A percentile compares a stretch with the other conserved stretches of the same genome.
Evolutionary conservation across 2,329 filamentous ascomycete genomes (phyloP).

Genomic region (Fusarium siculi): DNA sequence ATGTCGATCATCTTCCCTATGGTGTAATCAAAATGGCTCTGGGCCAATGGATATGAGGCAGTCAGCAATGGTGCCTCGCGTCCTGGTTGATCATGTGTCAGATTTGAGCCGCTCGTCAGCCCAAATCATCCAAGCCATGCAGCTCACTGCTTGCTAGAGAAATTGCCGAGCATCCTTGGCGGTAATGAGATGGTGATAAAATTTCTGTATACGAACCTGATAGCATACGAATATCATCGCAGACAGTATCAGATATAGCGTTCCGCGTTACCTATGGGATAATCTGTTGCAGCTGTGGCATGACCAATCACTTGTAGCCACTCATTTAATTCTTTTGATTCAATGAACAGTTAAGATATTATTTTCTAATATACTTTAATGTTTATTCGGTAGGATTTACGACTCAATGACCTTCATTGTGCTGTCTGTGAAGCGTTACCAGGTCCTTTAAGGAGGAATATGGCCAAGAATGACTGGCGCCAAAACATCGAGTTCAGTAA

Average conservation of each 20-base stretch:
- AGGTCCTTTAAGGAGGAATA: neutral
- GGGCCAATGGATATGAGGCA: neutral
- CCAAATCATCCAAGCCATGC: too few relatives aligned
- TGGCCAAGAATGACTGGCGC: neutral
- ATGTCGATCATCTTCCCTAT: neutral
- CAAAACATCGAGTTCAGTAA: neutral
- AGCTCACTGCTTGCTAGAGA: neutral
- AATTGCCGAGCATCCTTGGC: neutral
- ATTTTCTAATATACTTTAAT: too few relatives aligned
- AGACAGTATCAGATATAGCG: neutral
- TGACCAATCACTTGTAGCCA: neutral
- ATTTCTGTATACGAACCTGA: neutral
- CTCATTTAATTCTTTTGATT: neutral
- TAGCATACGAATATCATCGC: neutral
- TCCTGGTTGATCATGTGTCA: neutral
- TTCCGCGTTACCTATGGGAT: neutral
- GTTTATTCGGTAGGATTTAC: neutral
- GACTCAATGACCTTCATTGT: too few relatives aligned
- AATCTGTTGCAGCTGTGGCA: too few relatives aligned
- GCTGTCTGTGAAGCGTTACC: neutral
- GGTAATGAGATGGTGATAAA: too few relatives aligned
- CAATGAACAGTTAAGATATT: neutral
- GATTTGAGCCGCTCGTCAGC: neutral
- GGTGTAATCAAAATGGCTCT: too few relatives aligned
- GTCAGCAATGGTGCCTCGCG: neutral